Conservation (phyloP, 441 rosid species). For the Corymbia citriodora region DNA sequence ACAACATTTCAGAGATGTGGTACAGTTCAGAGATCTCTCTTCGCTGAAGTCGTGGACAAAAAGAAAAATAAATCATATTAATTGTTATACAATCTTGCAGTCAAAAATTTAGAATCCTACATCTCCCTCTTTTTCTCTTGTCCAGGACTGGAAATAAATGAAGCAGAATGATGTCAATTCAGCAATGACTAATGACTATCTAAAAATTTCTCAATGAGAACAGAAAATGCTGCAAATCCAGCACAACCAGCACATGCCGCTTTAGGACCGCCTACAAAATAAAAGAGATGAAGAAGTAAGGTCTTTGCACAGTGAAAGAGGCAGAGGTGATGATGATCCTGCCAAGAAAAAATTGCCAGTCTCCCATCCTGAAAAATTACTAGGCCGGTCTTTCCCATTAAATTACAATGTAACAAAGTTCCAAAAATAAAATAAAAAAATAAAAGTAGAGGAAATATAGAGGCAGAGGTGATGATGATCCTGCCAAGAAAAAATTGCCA, state of each 20-base stretch:
- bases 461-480: background rate
- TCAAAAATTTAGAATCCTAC: background rate
- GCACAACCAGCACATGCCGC: conserved; percentile 94
- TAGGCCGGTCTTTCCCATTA: background rate
- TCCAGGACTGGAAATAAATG: conserved; percentile 1
- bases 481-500: background rate
- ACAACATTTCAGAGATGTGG: background rate
- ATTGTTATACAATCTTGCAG: background rate
- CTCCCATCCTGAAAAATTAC: background rate
- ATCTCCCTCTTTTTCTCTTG: background rate
- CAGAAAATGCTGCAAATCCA: conserved; percentile 93
- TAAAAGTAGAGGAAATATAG: background rate
- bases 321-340: background rate
- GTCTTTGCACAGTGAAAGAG: background rate
- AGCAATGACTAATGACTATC: conserved; percentile 48
- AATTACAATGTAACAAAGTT: background rate
- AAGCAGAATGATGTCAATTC: conserved; percentile 9
- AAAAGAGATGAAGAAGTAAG: background rate
- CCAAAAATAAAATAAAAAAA: background rate
- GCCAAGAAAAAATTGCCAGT: background rate
- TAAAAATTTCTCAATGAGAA: conserved; percentile 81
- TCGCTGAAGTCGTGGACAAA: background rate
- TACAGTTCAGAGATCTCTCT: background rate
- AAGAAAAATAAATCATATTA: background rate
- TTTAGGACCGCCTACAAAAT: conserved; percentile 66